Percentiles rank a stretch among this genome's conserved stretches.
Evolutionary conservation across 106 monocot genomes (phyloP).

Genomic region (Apostasia ramifera): DNA sequence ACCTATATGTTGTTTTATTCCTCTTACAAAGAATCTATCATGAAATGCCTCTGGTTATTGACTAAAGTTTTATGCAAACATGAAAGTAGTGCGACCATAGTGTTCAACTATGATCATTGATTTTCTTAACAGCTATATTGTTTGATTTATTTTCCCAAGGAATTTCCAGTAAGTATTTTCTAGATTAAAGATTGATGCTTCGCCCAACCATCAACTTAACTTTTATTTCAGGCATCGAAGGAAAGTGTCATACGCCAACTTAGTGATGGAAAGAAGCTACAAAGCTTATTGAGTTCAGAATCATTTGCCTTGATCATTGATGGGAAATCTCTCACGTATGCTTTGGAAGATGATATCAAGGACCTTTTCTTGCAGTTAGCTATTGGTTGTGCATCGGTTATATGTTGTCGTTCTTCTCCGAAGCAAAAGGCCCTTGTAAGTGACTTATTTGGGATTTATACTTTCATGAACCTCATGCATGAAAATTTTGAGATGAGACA

Average conservation of each 20-base stretch:
- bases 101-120: no score
- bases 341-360: constrained; percentile 72
- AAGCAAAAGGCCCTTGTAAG: constrained; percentile 95
- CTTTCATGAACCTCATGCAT: background rate
- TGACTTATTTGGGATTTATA: background rate
- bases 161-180: no score
- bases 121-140: no score
- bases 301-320: constrained; percentile 91
- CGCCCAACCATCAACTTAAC: no score
- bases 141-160: no score
- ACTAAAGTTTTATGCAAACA: no score
- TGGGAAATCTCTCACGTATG: constrained; percentile 77
- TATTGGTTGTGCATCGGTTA: constrained; percentile 82
- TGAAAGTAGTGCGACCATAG: no score
- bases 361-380: constrained; percentile 59
- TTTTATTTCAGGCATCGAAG: constrained; percentile 60
- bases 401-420: constrained; percentile 95
- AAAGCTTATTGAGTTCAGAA: constrained; percentile 23
- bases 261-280: constrained; percentile 43
- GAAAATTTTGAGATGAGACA: background rate
- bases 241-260: constrained; percentile 58
- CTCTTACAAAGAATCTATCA: no score
- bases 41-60: no score
- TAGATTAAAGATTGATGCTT: no score
- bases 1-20: no score